These are phyloP conservation scores for Carex arenaria DNA, from an alignment of 202 grass and related monocot species.

Conservation along the genomic window DNA sequence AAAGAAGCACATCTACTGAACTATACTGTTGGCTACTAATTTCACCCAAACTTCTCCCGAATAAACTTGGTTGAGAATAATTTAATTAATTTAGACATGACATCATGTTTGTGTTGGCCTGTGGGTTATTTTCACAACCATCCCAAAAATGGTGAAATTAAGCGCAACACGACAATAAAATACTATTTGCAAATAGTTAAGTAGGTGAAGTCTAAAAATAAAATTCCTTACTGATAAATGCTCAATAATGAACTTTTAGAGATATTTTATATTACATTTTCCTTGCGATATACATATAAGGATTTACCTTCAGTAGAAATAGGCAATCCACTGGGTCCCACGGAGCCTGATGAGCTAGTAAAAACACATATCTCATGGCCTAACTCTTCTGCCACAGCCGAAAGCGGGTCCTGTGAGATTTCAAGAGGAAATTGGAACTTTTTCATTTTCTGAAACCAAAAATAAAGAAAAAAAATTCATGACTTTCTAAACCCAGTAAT, in stretches of 20 bases:
- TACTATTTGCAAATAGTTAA: background rate
- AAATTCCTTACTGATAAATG: background rate
- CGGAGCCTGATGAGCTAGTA: conserved; percentile 37
- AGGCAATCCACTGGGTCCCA: conserved; percentile 37
- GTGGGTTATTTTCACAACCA: background rate
- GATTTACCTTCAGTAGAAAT: conserved; percentile 51
- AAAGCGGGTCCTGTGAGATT: conserved; percentile 62
- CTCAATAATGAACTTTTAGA: background rate
- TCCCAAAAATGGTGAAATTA: background rate
- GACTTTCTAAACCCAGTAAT: conserved; percentile 15
- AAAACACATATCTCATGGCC: conserved; percentile 70
- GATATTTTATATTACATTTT: background rate
- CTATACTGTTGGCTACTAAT: background rate
- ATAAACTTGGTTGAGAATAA: background rate
- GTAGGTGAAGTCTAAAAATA: background rate
- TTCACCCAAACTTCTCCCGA: background rate
- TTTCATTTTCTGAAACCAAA: conserved; percentile 32
- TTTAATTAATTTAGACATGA: background rate
- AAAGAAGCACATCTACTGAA: background rate
- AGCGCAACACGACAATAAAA: background rate
- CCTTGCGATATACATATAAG: background rate
- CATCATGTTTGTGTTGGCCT: background rate
- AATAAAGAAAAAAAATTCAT: conserved; percentile 17
- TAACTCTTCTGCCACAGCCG: conserved; percentile 54
- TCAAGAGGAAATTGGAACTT: conserved; percentile 27